Evolutionary conservation across 2,329 filamentous ascomycete species (phyloP), one percentile per base, ranked within the genome.

Genomic region (Cladosporium sp.): DNA sequence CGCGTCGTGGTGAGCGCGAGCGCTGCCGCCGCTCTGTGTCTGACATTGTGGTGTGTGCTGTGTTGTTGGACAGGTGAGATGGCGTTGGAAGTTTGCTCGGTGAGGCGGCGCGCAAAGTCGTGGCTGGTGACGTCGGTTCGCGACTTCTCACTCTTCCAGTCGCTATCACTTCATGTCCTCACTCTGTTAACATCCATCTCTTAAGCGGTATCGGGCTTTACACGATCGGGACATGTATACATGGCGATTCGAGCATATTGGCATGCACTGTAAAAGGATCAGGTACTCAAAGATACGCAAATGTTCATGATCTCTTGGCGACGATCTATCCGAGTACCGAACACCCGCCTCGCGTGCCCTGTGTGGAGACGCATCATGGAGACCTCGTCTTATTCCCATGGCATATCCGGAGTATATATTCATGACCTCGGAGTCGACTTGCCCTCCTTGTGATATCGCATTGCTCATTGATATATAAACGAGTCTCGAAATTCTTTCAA

Each of bases 1-100:
- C 57, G 15, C 60, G 61, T 11, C 53, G 51, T 7, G 64, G 64
- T 27, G 66, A 67, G 43, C 65, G 63, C 16, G 62, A 65, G 43
- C 65, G 63, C 32, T 39, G 45, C 7, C 45, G 36, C 4, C 13
- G 18, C 33, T 48, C 45, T 5, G 45, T 48, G n/a, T 48, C 45
- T 16, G 45, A 48, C 45, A 48, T 48, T n/a, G 36, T 19, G 29
- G 35, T 38, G 13, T 40, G 45, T 47, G 43, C 38, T 35, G 35
- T 6, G 19, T 3, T 15, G 9, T 8, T 18, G 16, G 11, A 7
- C 18, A 25, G 30, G 12, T n/a, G 19, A 22, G 19, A 25, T 27
- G 29, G 16, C 19, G 36, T 16, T 19, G 16, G 25, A 39, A 25
- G 36, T 33, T 48, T 48, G 25, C 45, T 40, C 13, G 45, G 22